Evolutionary conservation across 208 protist species (phyloP).

Genomic region (Angomonas ambiguus): DNA sequence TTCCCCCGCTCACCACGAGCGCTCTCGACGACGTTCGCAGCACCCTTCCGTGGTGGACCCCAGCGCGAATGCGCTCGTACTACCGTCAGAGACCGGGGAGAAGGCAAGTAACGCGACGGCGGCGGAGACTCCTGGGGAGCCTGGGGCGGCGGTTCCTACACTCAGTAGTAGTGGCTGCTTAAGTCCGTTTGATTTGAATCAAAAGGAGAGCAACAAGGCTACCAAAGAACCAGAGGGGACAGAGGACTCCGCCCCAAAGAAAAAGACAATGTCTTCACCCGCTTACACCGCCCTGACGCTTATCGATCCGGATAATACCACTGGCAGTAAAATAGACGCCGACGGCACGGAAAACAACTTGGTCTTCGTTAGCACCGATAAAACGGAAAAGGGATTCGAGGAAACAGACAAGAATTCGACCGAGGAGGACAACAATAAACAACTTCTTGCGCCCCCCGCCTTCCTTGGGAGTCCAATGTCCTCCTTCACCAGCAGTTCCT

Average conservation of each 20-base stretch:
- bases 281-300: not conserved
- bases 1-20: not conserved
- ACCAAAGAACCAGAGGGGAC: not conserved
- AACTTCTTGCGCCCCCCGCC: not conserved
- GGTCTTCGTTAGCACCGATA: not conserved
- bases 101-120: not conserved
- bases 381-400: not conserved
- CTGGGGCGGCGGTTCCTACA: not conserved
- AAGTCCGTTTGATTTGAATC: not conserved
- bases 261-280: not conserved
- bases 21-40: not conserved
- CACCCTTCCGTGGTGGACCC: not conserved
- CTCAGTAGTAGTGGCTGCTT: not conserved
- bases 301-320: not conserved
- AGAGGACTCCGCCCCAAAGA: not conserved
- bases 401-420: not conserved
- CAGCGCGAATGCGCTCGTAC: not conserved
- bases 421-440: not conserved
- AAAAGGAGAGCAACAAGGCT: not conserved
- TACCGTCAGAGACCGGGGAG: not conserved
- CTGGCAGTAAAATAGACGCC: not conserved
- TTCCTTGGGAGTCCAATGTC: not conserved
- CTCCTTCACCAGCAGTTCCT: constrained; percentile 2
- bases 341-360: not conserved
- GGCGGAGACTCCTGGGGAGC: not conserved